Conservation (phyloP, 2,329 filamentous ascomycete genomes). For the Mycosphaerella arachidis region DNA sequence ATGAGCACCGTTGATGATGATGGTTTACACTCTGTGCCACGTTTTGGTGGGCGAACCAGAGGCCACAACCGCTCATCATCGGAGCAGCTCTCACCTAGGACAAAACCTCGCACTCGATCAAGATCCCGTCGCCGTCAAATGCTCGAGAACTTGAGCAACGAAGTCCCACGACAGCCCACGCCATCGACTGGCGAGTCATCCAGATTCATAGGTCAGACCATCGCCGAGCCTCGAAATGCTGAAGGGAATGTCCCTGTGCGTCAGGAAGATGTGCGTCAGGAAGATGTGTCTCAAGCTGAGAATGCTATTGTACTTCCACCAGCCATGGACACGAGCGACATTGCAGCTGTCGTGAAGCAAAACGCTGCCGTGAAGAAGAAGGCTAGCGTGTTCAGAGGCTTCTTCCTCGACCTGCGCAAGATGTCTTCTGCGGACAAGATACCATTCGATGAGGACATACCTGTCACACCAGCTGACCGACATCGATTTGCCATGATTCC, state of each 20-base stretch:
- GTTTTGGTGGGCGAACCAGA: not conserved
- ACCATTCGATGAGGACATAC: not conserved
- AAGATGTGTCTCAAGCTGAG: not conserved
- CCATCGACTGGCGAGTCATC: not conserved
- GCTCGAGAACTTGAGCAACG: slow-evolving; percentile 4
- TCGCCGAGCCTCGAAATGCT: not conserved
- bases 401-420: slow-evolving; percentile 11
- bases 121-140: slow-evolving; percentile 2
- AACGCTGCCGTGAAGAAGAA: slow-evolving; percentile 9
- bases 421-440: slow-evolving; percentile 4
- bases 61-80: slow-evolving; percentile 20
- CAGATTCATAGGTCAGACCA: not conserved
- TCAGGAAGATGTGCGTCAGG: not conserved
- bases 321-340: not conserved
- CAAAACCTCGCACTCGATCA: slow-evolving; percentile 4
- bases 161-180: not conserved
- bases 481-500: not conserved
- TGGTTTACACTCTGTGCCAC: not conserved
- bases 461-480: not conserved
- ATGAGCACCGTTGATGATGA: slow-evolving; percentile 2
- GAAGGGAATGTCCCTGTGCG: not conserved
- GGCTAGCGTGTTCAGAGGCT: slow-evolving; percentile 6
- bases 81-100: slow-evolving; percentile 18
- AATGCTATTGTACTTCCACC: not conserved
- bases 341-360: not conserved